Base-by-base conservation (phyloP, 352 stramenopile species). In the Phytophthora pseudosyringae region DNA sequence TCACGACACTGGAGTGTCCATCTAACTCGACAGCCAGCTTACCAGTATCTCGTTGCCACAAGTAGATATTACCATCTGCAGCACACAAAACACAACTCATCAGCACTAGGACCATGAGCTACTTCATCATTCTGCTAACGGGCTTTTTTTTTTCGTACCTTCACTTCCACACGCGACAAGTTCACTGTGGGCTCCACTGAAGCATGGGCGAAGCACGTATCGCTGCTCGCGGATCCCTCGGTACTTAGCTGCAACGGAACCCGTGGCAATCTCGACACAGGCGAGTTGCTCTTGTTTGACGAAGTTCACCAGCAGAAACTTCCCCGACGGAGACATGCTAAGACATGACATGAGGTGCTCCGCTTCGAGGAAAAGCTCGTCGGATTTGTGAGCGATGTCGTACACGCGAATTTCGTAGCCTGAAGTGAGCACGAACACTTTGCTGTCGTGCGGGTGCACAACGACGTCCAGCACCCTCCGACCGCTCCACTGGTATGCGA, bases 401-500 rank as follows among this genome's bases (percentile, higher is more conserved):
- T 91, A 92, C 25, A 81, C 68, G 16, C 78, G 81, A 38, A 92
- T 73, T 47, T 92, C 83, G 45, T 65, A 65, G 21, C 75, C 69
- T 13, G 81, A 80, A 40, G 78, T 77, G 6, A 93, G 54, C 45
- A 86, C 83, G 33, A 90, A 90, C 31, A 88, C 62, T 16, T 78
- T 75, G 43, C 68, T 79, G 5, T 83, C 71, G 18, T 78, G 62
- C 12, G 76, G 78, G 51, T 90, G 78, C n/a, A 91, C 69, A 15
- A 62, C 78, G 18, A 89, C 60, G 40, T 92, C 81, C 16, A 94
- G 55, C 8, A 88, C 64, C 25, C 80, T 79, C 21, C 78, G 83
- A 5, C 82, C 83, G 43, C 78, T 77, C 86, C 86, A 94, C 35
- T 91, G 83, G 28, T 91, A 91, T 2, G 49, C 67, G 18, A 89